Percentiles rank a stretch among this genome's conserved stretches.
Evolutionary conservation across 1,284 basidiomycete genomes (phyloP).

Genomic region (Tilletiopsis washingtonensis): DNA sequence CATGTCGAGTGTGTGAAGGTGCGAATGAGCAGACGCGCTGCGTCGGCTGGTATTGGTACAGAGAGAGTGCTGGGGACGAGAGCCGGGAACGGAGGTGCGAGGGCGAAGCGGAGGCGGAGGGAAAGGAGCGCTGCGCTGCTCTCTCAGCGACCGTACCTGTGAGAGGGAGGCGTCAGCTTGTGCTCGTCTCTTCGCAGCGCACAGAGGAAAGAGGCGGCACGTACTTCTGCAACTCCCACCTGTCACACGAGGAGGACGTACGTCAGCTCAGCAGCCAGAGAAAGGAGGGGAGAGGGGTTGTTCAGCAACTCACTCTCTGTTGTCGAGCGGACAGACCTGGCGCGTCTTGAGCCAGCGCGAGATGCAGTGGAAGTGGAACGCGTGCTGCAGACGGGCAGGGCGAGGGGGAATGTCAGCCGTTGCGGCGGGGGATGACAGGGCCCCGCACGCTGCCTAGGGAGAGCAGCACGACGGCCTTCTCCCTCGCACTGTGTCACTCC

Average conservation of each 20-base stretch:
- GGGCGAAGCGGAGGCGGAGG: no score
- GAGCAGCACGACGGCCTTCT: no score
- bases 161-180: neutral
- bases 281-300: neutral
- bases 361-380: conserved; percentile 99
- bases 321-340: conserved; percentile 96
- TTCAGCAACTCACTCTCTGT: conserved; percentile 56
- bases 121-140: no score
- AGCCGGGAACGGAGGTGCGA: no score
- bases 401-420: neutral
- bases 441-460: no score
- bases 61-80: no score
- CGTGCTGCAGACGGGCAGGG: conserved; percentile 71
- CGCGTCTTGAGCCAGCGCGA: conserved; percentile 98
- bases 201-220: conserved; percentile 33
- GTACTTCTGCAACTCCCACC: conserved; percentile 89
- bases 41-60: no score
- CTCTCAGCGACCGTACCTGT: neutral
- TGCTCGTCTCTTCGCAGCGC: neutral
- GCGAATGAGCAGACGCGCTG: no score
- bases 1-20: no score
- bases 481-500: no score
- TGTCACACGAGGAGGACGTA: conserved; percentile 38
- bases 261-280: neutral
- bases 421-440: no score